Evolutionary conservation across 1,284 basidiomycete species (phyloP), one percentile per base, ranked within the genome.

Genomic region (Tausonia pullulans): DNA sequence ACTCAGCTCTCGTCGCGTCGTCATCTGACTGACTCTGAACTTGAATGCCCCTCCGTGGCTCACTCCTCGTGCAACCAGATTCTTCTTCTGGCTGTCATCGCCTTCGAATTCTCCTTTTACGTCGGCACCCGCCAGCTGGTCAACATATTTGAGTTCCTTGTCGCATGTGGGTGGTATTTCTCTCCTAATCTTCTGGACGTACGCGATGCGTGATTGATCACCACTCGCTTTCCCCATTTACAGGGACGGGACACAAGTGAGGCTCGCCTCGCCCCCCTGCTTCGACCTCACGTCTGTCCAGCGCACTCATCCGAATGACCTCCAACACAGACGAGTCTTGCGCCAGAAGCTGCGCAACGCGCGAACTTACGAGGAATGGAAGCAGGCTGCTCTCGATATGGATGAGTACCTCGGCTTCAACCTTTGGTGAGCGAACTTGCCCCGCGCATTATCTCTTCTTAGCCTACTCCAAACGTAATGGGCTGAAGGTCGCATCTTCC

Each of bases 71-170:
- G 44, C 50, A 60, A 51, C 46, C 39, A 45, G 9, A 11, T 62
- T 7, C 68, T 94, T 70, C 87, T 98, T 62, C 91, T 93, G 69
- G 63, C 86, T 4, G 83, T 95, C 75, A 97, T 98, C 69, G 81
- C 84, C 45, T 79, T 83, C 44, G 89, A 98, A 75, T 98, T 98
- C 72, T 79, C 88, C 13, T 77, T 88, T 45, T 93, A 98, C 73
- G 84, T 98, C 52, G 69, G 89, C 41, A 90, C 92, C 58, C 82
- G 95, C 50, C 94, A 98, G 74, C 74, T 94, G 14, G 95, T 97
- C 52, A 94, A 94, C 72, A 81, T 88, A n/a, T 88, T 92, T 72
- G 92, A 96, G 76, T 94, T 86, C 84, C 74, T 92, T 57, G 84
- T 88, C 40, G 89, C 54, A 4, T 60, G 63, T 62, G 39, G 40